Percentiles rank a stretch among this genome's conserved stretches.
phyloP scores from a whole-genome alignment of 2,329 filamentous ascomycete genomes.

The Diplodia sapinea region DNA sequence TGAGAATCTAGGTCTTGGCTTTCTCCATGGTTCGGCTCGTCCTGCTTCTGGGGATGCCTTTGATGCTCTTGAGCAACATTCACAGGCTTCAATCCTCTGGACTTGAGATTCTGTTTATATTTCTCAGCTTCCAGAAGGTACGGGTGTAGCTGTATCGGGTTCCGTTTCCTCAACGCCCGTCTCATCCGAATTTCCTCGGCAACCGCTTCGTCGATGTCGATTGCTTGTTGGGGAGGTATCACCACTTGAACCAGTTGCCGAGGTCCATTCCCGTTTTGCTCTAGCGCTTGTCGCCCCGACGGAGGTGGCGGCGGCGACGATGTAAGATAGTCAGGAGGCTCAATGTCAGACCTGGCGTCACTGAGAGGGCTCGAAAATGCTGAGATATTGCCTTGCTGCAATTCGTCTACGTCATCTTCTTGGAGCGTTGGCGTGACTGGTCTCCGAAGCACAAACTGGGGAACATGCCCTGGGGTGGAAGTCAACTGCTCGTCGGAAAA shows the following conservation, averaged over 20 bases:
- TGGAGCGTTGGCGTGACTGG: neutral
- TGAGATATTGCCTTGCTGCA: slow-evolving; percentile 21
- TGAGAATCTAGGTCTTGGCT: slow-evolving; percentile 31
- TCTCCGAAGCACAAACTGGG: neutral
- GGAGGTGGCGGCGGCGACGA: slow-evolving; percentile 3
- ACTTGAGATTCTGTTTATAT: slow-evolving; percentile 51
- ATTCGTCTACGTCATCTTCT: slow-evolving; percentile 21
- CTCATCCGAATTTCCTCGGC: slow-evolving; percentile 13
- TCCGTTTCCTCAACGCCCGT: slow-evolving; percentile 51
- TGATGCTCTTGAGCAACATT: slow-evolving; percentile 38
- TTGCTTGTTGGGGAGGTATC: neutral
- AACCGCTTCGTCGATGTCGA: neutral
- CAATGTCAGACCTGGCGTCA: slow-evolving; percentile 20
- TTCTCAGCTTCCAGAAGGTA: slow-evolving; percentile 53
- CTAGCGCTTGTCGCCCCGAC: neutral
- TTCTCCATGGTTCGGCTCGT: neutral
- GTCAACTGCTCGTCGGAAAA: slow-evolving; percentile 16
- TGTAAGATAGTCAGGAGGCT: neutral
- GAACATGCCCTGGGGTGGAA: neutral
- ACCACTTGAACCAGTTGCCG: slow-evolving; percentile 3
- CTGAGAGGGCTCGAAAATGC: slow-evolving; percentile 18
- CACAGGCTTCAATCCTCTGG: slow-evolving; percentile 53
- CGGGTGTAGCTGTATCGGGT: slow-evolving; percentile 57
- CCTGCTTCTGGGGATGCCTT: slow-evolving; percentile 3
- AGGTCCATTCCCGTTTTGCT: neutral